Percentiles rank a stretch among this genome's conserved stretches.
Conservation (phyloP, 75 land plant species). For the Selaginella moellendorffii region DNA sequence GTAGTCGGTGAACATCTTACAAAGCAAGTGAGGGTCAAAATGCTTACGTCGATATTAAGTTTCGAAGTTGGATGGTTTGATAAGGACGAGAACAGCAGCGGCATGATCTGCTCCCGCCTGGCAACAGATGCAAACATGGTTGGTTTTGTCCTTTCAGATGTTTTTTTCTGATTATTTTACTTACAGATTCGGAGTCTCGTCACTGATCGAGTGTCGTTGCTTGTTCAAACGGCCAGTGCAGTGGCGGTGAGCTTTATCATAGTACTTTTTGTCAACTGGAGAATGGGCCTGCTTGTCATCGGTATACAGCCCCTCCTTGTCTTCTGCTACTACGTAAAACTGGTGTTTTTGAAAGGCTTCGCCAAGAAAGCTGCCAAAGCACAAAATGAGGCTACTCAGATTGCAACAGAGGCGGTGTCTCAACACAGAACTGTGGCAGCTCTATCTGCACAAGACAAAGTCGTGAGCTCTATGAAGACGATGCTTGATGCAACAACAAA, state of each 20-base stretch:
- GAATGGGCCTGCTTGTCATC: conserved; percentile 45
- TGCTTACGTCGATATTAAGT: conserved; percentile 52
- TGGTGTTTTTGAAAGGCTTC: conserved; percentile 11
- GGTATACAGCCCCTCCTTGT: conserved; percentile 48
- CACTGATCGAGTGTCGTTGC: conserved; percentile 36
- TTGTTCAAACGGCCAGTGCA: conserved; percentile 34
- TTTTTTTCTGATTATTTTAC: no score
- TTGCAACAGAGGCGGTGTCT: conserved; percentile 21
- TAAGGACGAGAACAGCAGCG: conserved; percentile 49
- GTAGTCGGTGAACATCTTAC: conserved; percentile 54
- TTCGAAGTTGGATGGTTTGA: conserved; percentile 97
- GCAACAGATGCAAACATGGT: conserved; percentile 77
- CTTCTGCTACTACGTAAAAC: no score
- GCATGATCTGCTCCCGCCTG: conserved; percentile 51
- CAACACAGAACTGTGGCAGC: conserved; percentile 23
- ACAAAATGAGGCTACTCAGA: conserved; percentile 18
- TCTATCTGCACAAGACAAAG: conserved; percentile 21
- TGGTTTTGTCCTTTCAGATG: conserved; percentile 2
- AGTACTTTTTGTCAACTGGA: conserved; percentile 48
- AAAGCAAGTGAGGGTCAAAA: conserved; percentile 35
- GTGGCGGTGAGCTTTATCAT: conserved; percentile 24
- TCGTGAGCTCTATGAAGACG: background rate
- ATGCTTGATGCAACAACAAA: conserved; percentile 11
- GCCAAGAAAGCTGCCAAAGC: conserved; percentile 10
- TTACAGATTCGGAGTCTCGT: conserved; percentile 17